Conservation (phyloP, 345 rosid genomes). For the Eutrema heterophyllum region DNA sequence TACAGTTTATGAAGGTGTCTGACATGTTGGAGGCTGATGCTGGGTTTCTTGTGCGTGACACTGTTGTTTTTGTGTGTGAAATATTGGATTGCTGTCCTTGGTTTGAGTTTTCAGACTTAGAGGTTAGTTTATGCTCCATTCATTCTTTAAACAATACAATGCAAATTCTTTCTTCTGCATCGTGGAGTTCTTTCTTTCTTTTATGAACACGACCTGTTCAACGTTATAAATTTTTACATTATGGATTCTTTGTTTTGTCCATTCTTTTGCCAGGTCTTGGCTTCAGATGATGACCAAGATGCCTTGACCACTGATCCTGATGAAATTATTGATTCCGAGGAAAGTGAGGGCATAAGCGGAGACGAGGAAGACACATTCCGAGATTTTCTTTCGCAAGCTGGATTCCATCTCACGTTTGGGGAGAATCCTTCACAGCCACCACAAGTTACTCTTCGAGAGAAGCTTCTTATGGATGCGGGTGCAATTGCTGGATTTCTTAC, state of each 20-base stretch:
- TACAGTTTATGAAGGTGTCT: slow-evolving; percentile 98
- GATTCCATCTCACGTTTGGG: slow-evolving; percentile 90
- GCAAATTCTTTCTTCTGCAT: background rate
- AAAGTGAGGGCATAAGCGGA: slow-evolving; percentile 90
- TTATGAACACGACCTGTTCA: background rate
- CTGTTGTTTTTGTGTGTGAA: slow-evolving; percentile 98
- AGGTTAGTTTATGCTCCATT: slow-evolving; percentile 51
- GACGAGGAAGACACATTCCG: slow-evolving; percentile 98
- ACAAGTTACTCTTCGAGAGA: slow-evolving; percentile 51
- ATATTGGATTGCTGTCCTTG: slow-evolving; percentile 97
- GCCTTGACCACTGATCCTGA: slow-evolving; percentile 99
- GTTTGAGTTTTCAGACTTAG: slow-evolving; percentile 92
- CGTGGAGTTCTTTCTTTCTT: slow-evolving; percentile 11
- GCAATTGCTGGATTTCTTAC: slow-evolving; percentile 98
- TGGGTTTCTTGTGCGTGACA: slow-evolving; percentile 97
- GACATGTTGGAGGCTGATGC: slow-evolving; percentile 99
- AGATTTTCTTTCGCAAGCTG: slow-evolving; percentile 95
- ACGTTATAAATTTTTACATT: background rate
- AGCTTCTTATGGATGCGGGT: slow-evolving; percentile 99
- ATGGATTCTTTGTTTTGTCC: slow-evolving; percentile 4
- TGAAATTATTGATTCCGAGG: slow-evolving; percentile 97
- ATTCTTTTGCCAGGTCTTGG: slow-evolving; percentile 65
- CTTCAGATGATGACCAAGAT: slow-evolving; percentile 97
- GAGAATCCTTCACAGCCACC: slow-evolving; percentile 93
- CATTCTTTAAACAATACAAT: background rate